Evolutionary conservation across 345 rosid genomes (phyloP).

Genomic region (Hibiscus mutabilis): DNA sequence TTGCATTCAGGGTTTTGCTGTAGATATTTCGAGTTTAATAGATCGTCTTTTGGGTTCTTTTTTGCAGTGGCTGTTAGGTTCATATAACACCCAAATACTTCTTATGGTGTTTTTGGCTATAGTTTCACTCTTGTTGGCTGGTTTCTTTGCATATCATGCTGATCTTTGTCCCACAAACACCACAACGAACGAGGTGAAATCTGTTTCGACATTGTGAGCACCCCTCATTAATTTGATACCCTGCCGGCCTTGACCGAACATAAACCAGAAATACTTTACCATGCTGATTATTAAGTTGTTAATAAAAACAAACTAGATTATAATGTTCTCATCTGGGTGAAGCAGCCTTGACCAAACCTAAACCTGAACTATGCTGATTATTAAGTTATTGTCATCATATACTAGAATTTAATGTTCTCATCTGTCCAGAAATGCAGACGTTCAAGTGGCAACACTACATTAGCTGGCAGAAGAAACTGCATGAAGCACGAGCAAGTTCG

Average conservation of each 20-base stretch:
- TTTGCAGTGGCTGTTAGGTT: conserved; percentile 76
- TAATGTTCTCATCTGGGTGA: neutral
- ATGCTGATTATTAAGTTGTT: neutral
- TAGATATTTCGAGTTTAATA: neutral
- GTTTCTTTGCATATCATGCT: conserved; percentile 79
- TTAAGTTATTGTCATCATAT: neutral
- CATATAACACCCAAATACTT: conserved; percentile 84
- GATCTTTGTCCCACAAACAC: conserved; percentile 73
- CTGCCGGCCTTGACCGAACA: neutral
- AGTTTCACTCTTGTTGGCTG: conserved; percentile 70
- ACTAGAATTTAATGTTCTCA: neutral
- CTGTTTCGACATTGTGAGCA: neutral
- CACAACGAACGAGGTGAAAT: conserved; percentile 74
- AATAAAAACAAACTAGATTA: neutral
- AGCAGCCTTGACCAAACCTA: neutral
- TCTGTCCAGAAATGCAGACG: neutral
- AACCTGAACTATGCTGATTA: neutral
- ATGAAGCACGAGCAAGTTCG: neutral
- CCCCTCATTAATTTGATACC: neutral
- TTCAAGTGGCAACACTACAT: neutral
- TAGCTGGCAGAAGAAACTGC: neutral
- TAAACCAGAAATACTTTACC: neutral
- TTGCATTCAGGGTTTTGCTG: neutral
- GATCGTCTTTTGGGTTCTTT: conserved; percentile 19
- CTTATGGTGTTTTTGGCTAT: conserved; percentile 75